Evolutionary conservation across 208 protist genomes (phyloP).

Genomic region (Trypanosomatidae sp.): DNA sequence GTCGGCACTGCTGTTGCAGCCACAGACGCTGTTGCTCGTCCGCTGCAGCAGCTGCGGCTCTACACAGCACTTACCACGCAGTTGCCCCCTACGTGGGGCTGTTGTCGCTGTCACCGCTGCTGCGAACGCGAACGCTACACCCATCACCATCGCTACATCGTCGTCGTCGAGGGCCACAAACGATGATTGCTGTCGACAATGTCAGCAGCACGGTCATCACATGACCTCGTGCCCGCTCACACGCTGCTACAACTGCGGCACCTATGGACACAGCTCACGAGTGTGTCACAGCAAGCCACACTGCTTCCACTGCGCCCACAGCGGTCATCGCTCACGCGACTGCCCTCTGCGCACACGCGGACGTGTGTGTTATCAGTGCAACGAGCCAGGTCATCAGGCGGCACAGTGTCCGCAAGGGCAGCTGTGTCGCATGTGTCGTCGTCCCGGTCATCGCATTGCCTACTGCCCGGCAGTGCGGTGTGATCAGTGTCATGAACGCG

Average conservation of each 20-base stretch:
- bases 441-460: constrained; percentile 54
- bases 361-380: constrained; percentile 80
- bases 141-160: no score
- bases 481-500: constrained; percentile 56
- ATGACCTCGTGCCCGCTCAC: constrained; percentile 72
- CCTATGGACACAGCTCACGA: constrained; percentile 72
- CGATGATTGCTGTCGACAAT: constrained; percentile 83
- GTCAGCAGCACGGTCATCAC: constrained; percentile 70
- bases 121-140: no score
- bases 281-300: constrained; percentile 69
- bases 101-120: no score
- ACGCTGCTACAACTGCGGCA: constrained; percentile 83
- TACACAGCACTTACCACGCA: no score
- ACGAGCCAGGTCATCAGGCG: constrained; percentile 76
- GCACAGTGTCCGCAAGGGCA: constrained; percentile 56
- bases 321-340: constrained; percentile 61
- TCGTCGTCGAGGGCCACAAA: no score
- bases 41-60: no score
- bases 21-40: no score
- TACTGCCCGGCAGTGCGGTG: constrained; percentile 63
- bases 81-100: no score
- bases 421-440: constrained; percentile 71
- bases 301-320: constrained; percentile 79
- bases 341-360: constrained; percentile 63
- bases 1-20: no score